Percentiles rank a stretch among this genome's conserved stretches.
Conservation (phyloP, 208 protist species). For the Naegleria lovaniensis region DNA sequence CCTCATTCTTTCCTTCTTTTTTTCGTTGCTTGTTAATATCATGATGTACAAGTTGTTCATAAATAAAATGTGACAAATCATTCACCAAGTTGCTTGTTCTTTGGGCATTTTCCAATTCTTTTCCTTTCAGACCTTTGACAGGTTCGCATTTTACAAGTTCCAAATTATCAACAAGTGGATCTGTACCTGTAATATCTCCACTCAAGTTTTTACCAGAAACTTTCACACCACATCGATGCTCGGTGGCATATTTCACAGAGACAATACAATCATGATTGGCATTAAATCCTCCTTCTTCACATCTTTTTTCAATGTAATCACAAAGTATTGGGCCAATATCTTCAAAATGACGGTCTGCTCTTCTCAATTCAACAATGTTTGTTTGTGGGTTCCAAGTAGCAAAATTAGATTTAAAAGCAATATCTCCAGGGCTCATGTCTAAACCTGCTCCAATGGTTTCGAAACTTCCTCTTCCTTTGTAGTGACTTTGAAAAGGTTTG, state of each 20-base stretch:
- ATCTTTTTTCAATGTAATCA: conserved; percentile 40
- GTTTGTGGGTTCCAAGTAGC: conserved; percentile 44
- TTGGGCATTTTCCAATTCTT: conserved; percentile 2
- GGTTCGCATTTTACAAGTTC: conserved; percentile 19
- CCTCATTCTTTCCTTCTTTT: conserved; percentile 40
- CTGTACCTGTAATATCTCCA: conserved; percentile 54
- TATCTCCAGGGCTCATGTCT: conserved; percentile 58
- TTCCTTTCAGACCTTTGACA: not conserved
- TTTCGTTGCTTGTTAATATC: conserved; percentile 46
- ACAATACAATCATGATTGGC: conserved; percentile 28
- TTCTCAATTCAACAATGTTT: conserved; percentile 42
- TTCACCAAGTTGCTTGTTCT: conserved; percentile 42
- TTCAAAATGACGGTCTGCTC: conserved; percentile 60
- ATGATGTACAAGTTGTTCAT: conserved; percentile 41
- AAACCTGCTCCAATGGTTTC: conserved; percentile 60
- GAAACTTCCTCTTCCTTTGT: conserved; percentile 58
- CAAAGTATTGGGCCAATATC: conserved; percentile 49
- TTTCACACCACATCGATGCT: conserved; percentile 55
- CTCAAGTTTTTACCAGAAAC: conserved; percentile 47
- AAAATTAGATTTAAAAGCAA: conserved; percentile 69
- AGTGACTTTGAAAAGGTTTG: conserved; percentile 33
- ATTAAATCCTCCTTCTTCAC: not conserved
- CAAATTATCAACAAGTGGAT: conserved; percentile 56
- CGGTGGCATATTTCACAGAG: conserved; percentile 55
- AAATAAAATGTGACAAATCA: conserved; percentile 42